Evolutionary conservation across 78 protist genomes (phyloP), one percentile per base, ranked within the genome.

Genomic region (Polysphondylium violaceum): DNA sequence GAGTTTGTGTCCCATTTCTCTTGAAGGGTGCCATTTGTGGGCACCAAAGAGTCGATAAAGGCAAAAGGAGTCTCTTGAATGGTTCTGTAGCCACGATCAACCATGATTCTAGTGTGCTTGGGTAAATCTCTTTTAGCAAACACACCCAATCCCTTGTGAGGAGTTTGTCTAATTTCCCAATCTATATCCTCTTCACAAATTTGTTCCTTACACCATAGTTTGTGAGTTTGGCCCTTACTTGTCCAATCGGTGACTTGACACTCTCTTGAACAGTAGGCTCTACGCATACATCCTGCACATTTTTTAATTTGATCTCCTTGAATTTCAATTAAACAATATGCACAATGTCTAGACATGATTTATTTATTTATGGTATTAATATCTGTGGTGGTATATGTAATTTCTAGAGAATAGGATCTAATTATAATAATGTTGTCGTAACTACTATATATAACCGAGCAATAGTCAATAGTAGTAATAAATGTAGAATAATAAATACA

Each of bases 131-230:
- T 51, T 23, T 74, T 74, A 2, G 81, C 64, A 55, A 74, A 74
- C 16, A 74, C 81, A 55, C 81, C 81, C 3, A 74, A 36, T 11
- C 81, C 81, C 36, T 74, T 74, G 27, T 35, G 64, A 33, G 11
- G 31, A 8, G 81, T 55, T 12, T 74, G 69, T 51, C 51, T 51
- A 3, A 74, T 25, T 38, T 74, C 81, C 81, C 81, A 74, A 23
- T 74, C 81, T 11, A 74, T 55, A 44, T 74, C 81, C 14, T 74
- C 81, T 38, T 74, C 81, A 35, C 81, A 58, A 21, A 74, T 55
- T 11, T 56, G 16, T 14, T 74, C 81, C 38, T 74, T 74, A 23
- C 81, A 74, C 81, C 81, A 74, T 36, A 23, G 6, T 23, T 74
- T 74, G 35, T 74, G 81, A 3, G 64, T 1, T 56, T 74, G 81